phyloP scores from a whole-genome alignment of 2,329 filamentous ascomycete species.

The Xylaria polymorpha region DNA sequence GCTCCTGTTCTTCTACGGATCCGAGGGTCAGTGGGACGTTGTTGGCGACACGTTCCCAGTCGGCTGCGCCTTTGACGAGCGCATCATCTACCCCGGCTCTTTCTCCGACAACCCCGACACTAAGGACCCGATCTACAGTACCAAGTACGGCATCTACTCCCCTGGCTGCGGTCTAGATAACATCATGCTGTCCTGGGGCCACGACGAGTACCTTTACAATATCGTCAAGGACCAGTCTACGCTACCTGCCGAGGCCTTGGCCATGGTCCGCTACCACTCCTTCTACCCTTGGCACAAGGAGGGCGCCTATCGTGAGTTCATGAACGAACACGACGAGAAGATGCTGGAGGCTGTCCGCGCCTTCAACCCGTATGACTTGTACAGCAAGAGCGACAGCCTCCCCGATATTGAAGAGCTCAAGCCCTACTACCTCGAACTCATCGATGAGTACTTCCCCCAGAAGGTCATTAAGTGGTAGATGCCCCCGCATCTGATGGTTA shows the following conservation, averaged over 20 bases:
- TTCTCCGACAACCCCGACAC: constrained; percentile 82
- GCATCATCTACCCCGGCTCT: constrained; percentile 83
- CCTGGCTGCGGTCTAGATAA: constrained; percentile 85
- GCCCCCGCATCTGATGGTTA: neutral
- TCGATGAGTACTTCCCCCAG: constrained; percentile 78
- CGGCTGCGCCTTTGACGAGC: constrained; percentile 77
- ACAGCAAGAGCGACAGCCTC: constrained; percentile 88
- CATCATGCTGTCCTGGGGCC: constrained; percentile 90
- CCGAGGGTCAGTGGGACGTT: constrained; percentile 92
- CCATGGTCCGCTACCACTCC: constrained; percentile 93
- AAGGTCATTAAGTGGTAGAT: constrained; percentile 75
- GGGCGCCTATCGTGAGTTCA: constrained; percentile 83
- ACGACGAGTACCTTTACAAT: constrained; percentile 89
- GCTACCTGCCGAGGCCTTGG: constrained; percentile 83
- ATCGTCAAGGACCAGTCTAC: constrained; percentile 85
- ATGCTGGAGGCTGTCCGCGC: constrained; percentile 85
- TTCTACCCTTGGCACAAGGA: constrained; percentile 93
- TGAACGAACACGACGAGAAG: constrained; percentile 82
- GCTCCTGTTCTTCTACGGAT: constrained; percentile 82
- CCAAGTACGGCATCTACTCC: constrained; percentile 82
- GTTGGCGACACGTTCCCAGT: constrained; percentile 88
- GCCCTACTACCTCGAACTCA: constrained; percentile 79
- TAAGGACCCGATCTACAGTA: constrained; percentile 76
- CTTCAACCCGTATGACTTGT: constrained; percentile 92
- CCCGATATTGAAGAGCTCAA: constrained; percentile 82